A percentile compares a stretch with the other conserved stretches of the same genome.
phyloP scores from a whole-genome alignment of 208 protist genomes.

The Leishmania major region DNA sequence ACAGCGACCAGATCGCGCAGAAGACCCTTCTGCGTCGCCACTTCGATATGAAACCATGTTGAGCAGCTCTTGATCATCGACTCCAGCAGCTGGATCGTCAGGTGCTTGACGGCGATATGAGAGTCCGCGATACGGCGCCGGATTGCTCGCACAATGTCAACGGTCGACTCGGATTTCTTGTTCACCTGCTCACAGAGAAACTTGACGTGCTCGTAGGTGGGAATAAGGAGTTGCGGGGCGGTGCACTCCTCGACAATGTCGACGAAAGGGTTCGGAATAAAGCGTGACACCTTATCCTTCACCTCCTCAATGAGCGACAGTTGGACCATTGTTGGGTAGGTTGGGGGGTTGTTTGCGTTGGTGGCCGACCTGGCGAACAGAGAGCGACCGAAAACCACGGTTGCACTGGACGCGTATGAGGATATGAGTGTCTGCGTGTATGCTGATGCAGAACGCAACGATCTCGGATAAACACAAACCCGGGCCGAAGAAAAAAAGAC shows the following conservation, averaged over 20 bases:
- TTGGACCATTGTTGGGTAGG: slow-evolving; percentile 55
- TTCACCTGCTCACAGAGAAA: slow-evolving; percentile 79
- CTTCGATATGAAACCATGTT: slow-evolving; percentile 58
- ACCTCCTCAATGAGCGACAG: slow-evolving; percentile 76
- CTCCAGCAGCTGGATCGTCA: slow-evolving; percentile 71
- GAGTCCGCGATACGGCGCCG: slow-evolving; percentile 72
- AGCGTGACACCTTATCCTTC: slow-evolving; percentile 64
- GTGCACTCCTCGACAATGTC: slow-evolving; percentile 88
- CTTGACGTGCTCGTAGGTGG: slow-evolving; percentile 61
- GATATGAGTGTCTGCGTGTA: not conserved
- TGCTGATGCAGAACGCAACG: not conserved
- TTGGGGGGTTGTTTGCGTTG: not conserved
- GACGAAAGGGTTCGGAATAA: slow-evolving; percentile 80
- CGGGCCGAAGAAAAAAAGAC: not conserved
- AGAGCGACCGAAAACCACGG: not conserved
- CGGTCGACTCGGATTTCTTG: slow-evolving; percentile 46
- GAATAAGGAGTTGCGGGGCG: slow-evolving; percentile 48
- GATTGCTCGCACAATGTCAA: slow-evolving; percentile 78
- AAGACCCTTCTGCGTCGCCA: slow-evolving; percentile 77
- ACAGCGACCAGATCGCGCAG: slow-evolving; percentile 79
- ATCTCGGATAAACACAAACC: not conserved
- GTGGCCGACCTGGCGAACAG: not conserved
- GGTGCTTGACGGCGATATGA: slow-evolving; percentile 69
- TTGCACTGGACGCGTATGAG: not conserved
- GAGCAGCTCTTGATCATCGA: slow-evolving; percentile 71